These are phyloP conservation scores for Phytophthora brassicae DNA, from an alignment of 352 stramenopile species.

Conservation along the genomic window DNA sequence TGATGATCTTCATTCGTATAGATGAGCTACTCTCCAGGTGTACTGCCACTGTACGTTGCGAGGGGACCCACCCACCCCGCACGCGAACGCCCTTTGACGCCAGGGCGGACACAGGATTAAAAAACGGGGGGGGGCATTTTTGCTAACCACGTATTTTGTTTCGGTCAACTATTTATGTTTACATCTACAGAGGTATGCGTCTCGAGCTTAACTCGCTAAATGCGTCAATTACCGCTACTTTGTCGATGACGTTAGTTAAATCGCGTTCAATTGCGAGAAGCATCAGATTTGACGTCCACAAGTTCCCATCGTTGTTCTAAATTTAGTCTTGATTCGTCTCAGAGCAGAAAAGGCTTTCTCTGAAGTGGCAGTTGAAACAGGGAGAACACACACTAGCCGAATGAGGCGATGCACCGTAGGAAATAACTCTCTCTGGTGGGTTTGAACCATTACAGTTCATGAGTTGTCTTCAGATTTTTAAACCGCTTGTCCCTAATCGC, in stretches of 20 bases:
- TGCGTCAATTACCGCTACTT: not conserved
- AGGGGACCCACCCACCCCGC: too few species aligned
- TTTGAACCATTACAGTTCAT: not conserved
- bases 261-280: not conserved
- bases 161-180: too few species aligned
- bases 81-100: too few species aligned
- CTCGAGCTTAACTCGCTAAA: not conserved
- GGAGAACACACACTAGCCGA: not conserved
- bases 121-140: too few species aligned
- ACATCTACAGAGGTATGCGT: not conserved
- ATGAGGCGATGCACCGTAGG: not conserved
- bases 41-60: too few species aligned
- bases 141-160: too few species aligned
- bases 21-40: too few species aligned
- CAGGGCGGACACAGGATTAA: too few species aligned
- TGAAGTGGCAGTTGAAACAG: not conserved
- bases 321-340: not conserved
- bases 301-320: not conserved
- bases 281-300: constrained; percentile 1
- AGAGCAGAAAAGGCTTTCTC: not conserved
- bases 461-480: not conserved
- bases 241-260: not conserved
- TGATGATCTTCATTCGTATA: too few species aligned
- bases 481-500: not conserved
- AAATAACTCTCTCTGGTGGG: not conserved